These are phyloP conservation scores for Plasmodium adleri DNA, from an alignment of 169 alveolate genomes.

Conservation along the genomic window DNA sequence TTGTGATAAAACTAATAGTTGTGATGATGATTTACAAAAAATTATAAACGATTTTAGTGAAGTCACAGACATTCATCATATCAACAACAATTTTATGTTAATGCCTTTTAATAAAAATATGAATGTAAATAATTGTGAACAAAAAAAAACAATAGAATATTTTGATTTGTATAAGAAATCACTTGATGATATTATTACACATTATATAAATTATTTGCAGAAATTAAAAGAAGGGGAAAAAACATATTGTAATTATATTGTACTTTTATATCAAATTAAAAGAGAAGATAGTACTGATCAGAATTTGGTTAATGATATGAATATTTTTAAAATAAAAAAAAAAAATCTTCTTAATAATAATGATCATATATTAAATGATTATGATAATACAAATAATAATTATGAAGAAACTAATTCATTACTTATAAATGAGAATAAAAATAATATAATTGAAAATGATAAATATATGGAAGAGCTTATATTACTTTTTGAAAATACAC, in stretches of 20 bases:
- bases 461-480: background rate
- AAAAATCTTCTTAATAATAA: background rate
- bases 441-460: background rate
- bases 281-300: slow-evolving; percentile 6
- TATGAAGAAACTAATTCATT: background rate
- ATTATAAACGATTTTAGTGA: slow-evolving; percentile 35
- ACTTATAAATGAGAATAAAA: background rate
- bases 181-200: slow-evolving; percentile 25
- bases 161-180: slow-evolving; percentile 20
- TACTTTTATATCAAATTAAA: slow-evolving; percentile 48
- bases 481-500: background rate
- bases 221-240: slow-evolving; percentile 4
- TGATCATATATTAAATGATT: background rate
- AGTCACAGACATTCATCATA: slow-evolving; percentile 1
- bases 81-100: too few species aligned
- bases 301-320: background rate
- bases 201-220: slow-evolving; percentile 30
- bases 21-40: background rate
- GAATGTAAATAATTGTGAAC: background rate
- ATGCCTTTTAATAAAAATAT: too few species aligned
- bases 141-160: slow-evolving; percentile 11
- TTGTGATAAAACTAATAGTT: background rate
- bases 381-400: too few species aligned
- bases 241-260: slow-evolving; percentile 25
- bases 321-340: background rate